A percentile compares a stretch with the other conserved stretches of the same genome.
These are phyloP conservation scores for Trypanosomatidae sp. DNA, from an alignment of 208 protist species.

Conservation along the genomic window DNA sequence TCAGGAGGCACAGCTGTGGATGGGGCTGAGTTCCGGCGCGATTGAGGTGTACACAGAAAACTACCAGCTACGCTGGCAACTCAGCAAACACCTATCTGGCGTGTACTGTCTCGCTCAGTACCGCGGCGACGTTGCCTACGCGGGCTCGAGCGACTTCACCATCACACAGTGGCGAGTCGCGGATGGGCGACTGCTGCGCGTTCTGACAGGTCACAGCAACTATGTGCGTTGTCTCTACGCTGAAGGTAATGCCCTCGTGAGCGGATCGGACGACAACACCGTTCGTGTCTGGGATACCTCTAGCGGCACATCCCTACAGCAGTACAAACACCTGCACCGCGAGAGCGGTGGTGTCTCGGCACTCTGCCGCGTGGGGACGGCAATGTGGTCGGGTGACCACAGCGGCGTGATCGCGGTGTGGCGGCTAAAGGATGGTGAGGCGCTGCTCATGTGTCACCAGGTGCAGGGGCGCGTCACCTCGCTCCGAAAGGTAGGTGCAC, in stretches of 20 bases:
- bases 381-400: conserved; percentile 88
- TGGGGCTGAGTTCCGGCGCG: conserved; percentile 78
- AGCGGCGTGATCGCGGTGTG: conserved; percentile 65
- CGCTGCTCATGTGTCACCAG: conserved; percentile 39
- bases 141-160: conserved; percentile 78
- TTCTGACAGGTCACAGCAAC: conserved; percentile 74
- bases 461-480: conserved; percentile 48
- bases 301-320: conserved; percentile 42
- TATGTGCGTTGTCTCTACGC: conserved; percentile 88
- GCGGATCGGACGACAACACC: conserved; percentile 79
- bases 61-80: conserved; percentile 50
- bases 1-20: conserved; percentile 62
- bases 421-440: conserved; percentile 47
- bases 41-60: conserved; percentile 70
- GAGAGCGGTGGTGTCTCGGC: conserved; percentile 68
- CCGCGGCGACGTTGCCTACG: conserved; percentile 59
- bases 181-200: conserved; percentile 62
- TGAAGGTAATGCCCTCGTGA: conserved; percentile 74
- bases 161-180: conserved; percentile 76
- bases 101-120: conserved; percentile 76
- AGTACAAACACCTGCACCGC: conserved; percentile 52
- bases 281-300: conserved; percentile 77
- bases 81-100: conserved; percentile 74
- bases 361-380: conserved; percentile 75
- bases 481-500: conserved; percentile 49